A percentile compares a stretch with the other conserved stretches of the same genome.
These are phyloP conservation scores for Lactarius evosmus DNA, from an alignment of 768 basidiomycete genomes.

Conservation along the genomic window DNA sequence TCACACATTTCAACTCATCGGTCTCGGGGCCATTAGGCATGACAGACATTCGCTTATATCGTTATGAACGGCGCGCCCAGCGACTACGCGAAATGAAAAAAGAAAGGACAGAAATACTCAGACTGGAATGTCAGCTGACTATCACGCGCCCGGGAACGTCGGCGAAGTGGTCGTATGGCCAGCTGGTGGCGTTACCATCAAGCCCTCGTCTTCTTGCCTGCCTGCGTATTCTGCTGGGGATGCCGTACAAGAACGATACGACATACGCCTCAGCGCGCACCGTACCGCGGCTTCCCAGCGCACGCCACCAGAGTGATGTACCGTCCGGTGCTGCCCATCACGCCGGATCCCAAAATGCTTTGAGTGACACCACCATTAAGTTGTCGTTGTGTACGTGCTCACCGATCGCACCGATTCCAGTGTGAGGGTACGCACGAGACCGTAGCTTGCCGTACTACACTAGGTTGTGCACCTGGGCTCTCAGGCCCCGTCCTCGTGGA, in stretches of 20 bases:
- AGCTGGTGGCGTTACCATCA: neutral
- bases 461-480: neutral
- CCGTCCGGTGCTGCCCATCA: neutral
- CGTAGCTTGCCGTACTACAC: neutral
- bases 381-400: neutral
- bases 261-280: neutral
- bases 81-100: slow-evolving; percentile 7
- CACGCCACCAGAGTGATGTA: neutral
- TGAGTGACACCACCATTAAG: neutral
- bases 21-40: neutral
- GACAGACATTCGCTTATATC: neutral
- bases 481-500: slow-evolving; percentile 2
- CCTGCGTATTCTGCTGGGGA: neutral
- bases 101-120: neutral
- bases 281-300: slow-evolving; percentile 5
- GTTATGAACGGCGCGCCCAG: neutral
- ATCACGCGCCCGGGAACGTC: slow-evolving; percentile 8
- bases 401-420: neutral
- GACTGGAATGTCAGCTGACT: slow-evolving; percentile 6
- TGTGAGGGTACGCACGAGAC: neutral
- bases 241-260: slow-evolving; percentile 6
- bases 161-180: neutral
- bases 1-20: neutral
- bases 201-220: neutral
- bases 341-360: neutral